These are phyloP conservation scores for Mycosphaerella arachidis DNA, from an alignment of 2,329 filamentous ascomycete genomes.

Conservation along the genomic window DNA sequence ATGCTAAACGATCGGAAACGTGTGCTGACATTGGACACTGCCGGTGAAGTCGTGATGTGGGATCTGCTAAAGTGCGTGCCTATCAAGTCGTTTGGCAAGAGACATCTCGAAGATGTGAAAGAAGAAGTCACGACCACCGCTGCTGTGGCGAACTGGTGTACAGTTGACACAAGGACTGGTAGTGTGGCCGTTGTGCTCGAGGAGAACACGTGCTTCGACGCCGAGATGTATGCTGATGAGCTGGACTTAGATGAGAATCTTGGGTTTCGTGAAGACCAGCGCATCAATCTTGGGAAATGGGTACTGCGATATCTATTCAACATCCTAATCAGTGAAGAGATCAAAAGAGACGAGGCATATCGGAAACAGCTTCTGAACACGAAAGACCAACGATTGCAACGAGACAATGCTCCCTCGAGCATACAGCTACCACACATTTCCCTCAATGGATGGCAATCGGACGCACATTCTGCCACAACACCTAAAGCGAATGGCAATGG, in stretches of 20 bases:
- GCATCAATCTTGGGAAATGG: constrained; percentile 97
- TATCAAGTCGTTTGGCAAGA: constrained; percentile 87
- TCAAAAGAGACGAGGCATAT: constrained; percentile 70
- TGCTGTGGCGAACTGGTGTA: constrained; percentile 92
- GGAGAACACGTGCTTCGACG: constrained; percentile 94
- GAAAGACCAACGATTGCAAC: constrained; percentile 53
- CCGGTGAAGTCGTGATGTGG: constrained; percentile 92
- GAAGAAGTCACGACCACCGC: constrained; percentile 81
- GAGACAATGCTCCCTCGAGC: constrained; percentile 56
- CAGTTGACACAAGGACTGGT: constrained; percentile 87
- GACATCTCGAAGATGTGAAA: constrained; percentile 87
- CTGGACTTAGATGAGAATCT: constrained; percentile 66
- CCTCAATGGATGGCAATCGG: constrained; percentile 41
- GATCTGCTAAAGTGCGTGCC: constrained; percentile 85
- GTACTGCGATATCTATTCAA: constrained; percentile 87
- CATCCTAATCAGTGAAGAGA: constrained; percentile 83
- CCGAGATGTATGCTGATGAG: constrained; percentile 94
- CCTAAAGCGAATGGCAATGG: constrained; percentile 63
- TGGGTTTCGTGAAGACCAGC: constrained; percentile 86
- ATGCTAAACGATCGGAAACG: constrained; percentile 85
- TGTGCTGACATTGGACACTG: constrained; percentile 87
- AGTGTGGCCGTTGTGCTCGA: constrained; percentile 87
- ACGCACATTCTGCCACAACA: constrained; percentile 46
- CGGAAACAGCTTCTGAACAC: constrained; percentile 64
- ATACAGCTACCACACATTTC: constrained; percentile 51